Base-by-base conservation (phyloP, 2,329 filamentous ascomycete genomes). In the Cladophialophora chaetospira region DNA sequence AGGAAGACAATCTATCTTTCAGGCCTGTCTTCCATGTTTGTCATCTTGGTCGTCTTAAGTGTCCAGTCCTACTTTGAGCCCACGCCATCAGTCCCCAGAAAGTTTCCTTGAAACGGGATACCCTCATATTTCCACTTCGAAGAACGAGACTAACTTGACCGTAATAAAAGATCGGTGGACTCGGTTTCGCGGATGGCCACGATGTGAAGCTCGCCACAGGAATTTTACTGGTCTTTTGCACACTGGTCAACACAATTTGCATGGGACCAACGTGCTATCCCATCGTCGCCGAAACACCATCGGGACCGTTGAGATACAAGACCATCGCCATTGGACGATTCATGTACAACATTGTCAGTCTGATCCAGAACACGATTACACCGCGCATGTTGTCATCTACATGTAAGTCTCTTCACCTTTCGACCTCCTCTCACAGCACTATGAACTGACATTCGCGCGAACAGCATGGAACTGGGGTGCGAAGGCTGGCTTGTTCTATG, bases 231-330 rank as follows among this genome's bases (percentile, higher is more conserved):
- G 44, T 55, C 11, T 38, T 52, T n/a, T 83, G 79, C 65, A 79
- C 79, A 0, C 80, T 83, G 48, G 73, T 78, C 1, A 84, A 83
- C 66, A 79, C 78, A 62, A 73, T 79, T 48, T 78, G 79, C 1
- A 75, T 84, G 9, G 82, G 81, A 0, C 81, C 81, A 0, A 75
- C 82, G 10, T 77, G 77, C 3, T 84, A 82, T 66, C 74, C 76
- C 1, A 69, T 83, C 33, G 71, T 82, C 10, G 76, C 80, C 0
- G 81, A 84, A 61, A 73, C 79, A 2, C 80, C 79, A 0, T 81
- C 80, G 0, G 79, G 78, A 0, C 74, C 81, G 8, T 76, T 84
- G 26, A 79, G 81, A 55, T 73, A 77, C 15, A 79, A 82, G 70
- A 81, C 80, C 1, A 77, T 83, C 11, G 79, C 78, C 6, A 69